Percentiles rank a stretch among this genome's conserved stretches.
Conservation (phyloP, 2,329 filamentous ascomycete genomes). For the Phoma sp. region DNA sequence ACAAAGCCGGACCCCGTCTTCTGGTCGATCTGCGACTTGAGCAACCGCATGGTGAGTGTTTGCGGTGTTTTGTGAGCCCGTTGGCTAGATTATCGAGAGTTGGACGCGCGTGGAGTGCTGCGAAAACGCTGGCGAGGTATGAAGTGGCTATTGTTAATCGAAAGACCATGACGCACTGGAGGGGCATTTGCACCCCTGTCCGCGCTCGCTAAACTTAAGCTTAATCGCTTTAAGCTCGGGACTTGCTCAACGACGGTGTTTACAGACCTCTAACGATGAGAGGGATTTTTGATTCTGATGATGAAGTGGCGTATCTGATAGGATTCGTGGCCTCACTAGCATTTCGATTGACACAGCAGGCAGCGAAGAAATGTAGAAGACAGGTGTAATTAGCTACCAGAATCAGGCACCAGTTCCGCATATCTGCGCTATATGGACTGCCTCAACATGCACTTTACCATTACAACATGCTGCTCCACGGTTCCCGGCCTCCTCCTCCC, state of each 20-base stretch:
- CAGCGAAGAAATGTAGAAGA: neutral
- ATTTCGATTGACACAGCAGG: neutral
- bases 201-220: constrained; percentile 7
- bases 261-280: no score
- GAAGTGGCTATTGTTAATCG: constrained; percentile 7
- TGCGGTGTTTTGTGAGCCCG: neutral
- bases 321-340: no score
- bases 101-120: neutral
- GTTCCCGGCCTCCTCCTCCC: neutral
- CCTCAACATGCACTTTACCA: neutral
- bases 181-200: constrained; percentile 10
- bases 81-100: neutral
- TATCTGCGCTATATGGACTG: neutral
- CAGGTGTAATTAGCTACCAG: neutral
- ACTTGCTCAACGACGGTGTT: neutral
- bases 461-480: neutral
- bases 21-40: constrained; percentile 69
- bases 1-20: constrained; percentile 69
- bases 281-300: no score
- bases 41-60: constrained; percentile 63
- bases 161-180: constrained; percentile 23
- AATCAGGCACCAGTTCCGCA: constrained; percentile 4
- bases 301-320: no score
- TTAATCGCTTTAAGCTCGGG: constrained; percentile 12
- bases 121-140: neutral